A percentile compares a stretch with the other conserved stretches of the same genome.
phyloP scores from a whole-genome alignment of 805 yeast genomes.

The Candida ipomoeae region DNA sequence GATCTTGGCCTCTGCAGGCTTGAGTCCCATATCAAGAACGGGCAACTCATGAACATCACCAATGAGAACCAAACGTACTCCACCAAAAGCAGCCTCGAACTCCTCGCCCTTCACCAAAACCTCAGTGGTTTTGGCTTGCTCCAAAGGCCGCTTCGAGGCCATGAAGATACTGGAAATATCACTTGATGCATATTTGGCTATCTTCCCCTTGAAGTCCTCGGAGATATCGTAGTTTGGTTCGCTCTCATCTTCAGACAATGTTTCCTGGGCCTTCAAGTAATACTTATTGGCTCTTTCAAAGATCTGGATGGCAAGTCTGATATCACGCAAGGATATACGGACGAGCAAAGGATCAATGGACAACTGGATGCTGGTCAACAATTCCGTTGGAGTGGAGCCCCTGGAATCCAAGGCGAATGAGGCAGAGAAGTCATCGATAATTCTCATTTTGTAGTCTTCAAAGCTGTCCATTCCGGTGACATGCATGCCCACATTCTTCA shows the following conservation, averaged over 20 bases:
- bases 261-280: conserved; percentile 27
- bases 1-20: conserved; percentile 64
- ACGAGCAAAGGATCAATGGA: conserved; percentile 76
- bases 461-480: conserved; percentile 67
- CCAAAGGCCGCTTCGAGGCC: conserved; percentile 30
- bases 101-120: conserved; percentile 65
- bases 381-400: conserved; percentile 55
- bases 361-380: conserved; percentile 60
- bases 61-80: conserved; percentile 73
- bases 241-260: conserved; percentile 11
- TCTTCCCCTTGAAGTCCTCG: conserved; percentile 56
- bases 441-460: conserved; percentile 60
- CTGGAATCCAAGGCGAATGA: conserved; percentile 69
- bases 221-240: conserved; percentile 43
- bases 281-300: conserved; percentile 65
- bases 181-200: conserved; percentile 69
- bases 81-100: conserved; percentile 62
- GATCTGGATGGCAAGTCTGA: conserved; percentile 70
- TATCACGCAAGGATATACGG: conserved; percentile 83
- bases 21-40: conserved; percentile 68
- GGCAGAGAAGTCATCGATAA: conserved; percentile 85
- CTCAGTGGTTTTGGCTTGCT: conserved; percentile 11
- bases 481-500: conserved; percentile 82
- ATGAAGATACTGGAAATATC: conserved; percentile 43
- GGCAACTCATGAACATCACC: conserved; percentile 93